Conservation (phyloP, 495 filamentous ascomycete genomes). For the Penicillium egyptiacum region DNA sequence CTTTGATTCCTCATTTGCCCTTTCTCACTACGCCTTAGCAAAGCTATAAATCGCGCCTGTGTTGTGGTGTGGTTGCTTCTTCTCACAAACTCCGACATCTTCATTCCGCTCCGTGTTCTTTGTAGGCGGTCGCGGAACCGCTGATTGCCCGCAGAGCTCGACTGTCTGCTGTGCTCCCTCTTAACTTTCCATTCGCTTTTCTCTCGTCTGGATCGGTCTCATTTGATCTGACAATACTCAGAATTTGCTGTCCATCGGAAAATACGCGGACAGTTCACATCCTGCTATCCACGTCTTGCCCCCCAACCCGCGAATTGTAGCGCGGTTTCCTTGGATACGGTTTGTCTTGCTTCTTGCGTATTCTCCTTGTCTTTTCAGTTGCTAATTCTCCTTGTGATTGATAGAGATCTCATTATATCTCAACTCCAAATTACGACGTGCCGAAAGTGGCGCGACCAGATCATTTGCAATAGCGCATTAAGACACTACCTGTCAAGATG, state of each 20-base stretch:
- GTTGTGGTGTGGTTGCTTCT: background rate
- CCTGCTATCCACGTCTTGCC: constrained; percentile 1
- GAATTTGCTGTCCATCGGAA: background rate
- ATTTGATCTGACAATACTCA: background rate
- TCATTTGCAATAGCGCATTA: constrained; percentile 1
- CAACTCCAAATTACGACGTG: background rate
- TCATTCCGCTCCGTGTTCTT: constrained; percentile 7
- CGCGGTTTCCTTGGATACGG: constrained; percentile 12
- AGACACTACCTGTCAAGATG: constrained; percentile 34
- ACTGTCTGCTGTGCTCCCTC: constrained; percentile 15
- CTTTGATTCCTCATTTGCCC: constrained; percentile 5
- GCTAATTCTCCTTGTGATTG: constrained; percentile 1
- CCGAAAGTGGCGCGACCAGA: background rate
- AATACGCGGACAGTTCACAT: background rate
- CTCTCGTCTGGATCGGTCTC: background rate
- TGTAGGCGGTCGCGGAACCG: constrained; percentile 20
- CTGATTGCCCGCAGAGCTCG: constrained; percentile 28
- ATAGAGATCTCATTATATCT: background rate
- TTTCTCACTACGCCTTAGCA: constrained; percentile 9
- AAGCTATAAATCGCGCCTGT: background rate
- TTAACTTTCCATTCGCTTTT: constrained; percentile 3
- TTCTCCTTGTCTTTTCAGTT: background rate
- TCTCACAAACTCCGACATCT: background rate
- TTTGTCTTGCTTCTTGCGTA: constrained; percentile 6
- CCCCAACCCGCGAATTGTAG: constrained; percentile 9